Conservation (phyloP, 768 basidiomycete species). For the Dacryopinax spathularia region DNA sequence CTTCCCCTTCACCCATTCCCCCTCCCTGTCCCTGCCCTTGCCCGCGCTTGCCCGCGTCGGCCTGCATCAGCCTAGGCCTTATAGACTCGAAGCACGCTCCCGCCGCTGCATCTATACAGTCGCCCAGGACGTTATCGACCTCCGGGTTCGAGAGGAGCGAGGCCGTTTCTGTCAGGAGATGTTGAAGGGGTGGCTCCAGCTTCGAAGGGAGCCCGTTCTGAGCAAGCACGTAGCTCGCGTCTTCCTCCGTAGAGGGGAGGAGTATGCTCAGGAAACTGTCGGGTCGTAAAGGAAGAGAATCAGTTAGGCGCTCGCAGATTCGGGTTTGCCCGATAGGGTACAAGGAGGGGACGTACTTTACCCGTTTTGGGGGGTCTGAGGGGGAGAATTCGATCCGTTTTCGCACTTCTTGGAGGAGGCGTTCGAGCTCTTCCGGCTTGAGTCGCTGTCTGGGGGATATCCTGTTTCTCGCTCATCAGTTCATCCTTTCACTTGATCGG, state of each 20-base stretch:
- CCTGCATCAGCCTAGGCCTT: conserved; percentile 33
- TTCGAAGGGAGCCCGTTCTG: conserved; percentile 42
- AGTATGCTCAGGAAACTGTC: conserved; percentile 57
- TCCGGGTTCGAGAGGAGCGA: conserved; percentile 49
- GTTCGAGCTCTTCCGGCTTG: conserved; percentile 50
- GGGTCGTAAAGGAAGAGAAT: not conserved
- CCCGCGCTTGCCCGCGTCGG: conserved; percentile 19
- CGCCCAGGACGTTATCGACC: conserved; percentile 54
- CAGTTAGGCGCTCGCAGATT: not conserved
- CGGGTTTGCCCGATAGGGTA: not conserved
- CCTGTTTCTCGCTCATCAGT: too few relatives aligned
- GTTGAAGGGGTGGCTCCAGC: conserved; percentile 39
- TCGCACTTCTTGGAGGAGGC: conserved; percentile 58
- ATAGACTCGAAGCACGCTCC: conserved; percentile 38
- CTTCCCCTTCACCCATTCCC: conserved; percentile 28
- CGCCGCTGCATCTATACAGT: conserved; percentile 57
- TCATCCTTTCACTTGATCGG: too few relatives aligned
- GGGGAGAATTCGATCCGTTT: conserved; percentile 58
- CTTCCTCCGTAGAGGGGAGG: conserved; percentile 59
- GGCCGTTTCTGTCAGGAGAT: conserved; percentile 57
- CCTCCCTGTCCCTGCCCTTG: conserved; percentile 11
- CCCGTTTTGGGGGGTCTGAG: conserved; percentile 34
- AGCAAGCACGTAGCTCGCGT: conserved; percentile 50
- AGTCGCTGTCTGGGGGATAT: conserved; percentile 73
- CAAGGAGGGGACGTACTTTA: conserved; percentile 14